Base-by-base conservation (phyloP, 148 eudicot species). In the Rhododendron molle region DNA sequence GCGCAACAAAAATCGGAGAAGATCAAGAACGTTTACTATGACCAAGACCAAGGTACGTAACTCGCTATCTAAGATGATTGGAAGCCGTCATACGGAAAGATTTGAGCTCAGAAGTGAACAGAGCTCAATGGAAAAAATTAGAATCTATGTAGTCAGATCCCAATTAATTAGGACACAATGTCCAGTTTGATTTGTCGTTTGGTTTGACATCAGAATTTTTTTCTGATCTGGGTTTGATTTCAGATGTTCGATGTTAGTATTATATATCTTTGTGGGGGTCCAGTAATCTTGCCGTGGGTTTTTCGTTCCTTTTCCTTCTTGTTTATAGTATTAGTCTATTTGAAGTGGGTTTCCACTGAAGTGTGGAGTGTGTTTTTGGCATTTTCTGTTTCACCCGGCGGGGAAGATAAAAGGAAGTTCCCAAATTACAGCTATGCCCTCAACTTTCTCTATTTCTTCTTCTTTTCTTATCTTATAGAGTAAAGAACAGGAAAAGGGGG, bases 21-120 rank as follows among this genome's bases (percentile, higher is more conserved):
- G 62, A 83, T 32, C 79, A 83, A 47, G 62, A 83, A 49, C 79
- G 85, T 83, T 83, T 72, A 47, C 79, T 69, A 83, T 72, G 79
- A 83, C 79, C 34, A 83, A 47, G 20, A 83, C 62, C 18, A 49
- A 71, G 85, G 85, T 83, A 72, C 43, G 23, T 54, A 54, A 15
- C 60, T 54, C 60, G 21, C 5, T 54, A 54, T 54, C 21, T 54
- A 52, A 14, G 56, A 52, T 52, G 56, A 52, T 52, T 52, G 56
- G 18, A 14, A 12, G 52, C 52, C 15, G 15, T 49, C 52, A 49
- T 3, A 49, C 3, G 0, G 14, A 10, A 52, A 14, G 56, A 52
- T 52, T 52, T 52, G 56, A 52, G 56, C 56, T 52, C 13, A 13
- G 3, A 50, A 50, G 54, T 50, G 54, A 50, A 50, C 18, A 50